phyloP scores from a whole-genome alignment of 306 rosid species.

The Malus fusca region DNA sequence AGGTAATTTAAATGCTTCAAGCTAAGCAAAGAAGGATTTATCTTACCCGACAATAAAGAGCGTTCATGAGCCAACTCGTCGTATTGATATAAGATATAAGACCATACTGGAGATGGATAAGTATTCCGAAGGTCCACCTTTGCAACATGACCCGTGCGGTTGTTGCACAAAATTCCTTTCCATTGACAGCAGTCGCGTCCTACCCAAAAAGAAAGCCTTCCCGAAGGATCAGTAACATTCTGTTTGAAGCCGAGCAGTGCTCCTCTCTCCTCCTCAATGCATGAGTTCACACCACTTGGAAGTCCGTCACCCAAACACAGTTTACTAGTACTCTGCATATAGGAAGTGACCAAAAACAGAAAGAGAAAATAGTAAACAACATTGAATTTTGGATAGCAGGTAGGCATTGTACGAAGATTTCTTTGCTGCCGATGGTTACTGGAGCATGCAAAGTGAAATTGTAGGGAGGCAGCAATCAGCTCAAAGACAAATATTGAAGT shows the following conservation, averaged over 20 bases:
- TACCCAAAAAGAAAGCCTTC: constrained; percentile 29
- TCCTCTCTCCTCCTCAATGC: constrained; percentile 20
- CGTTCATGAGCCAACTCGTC: neutral
- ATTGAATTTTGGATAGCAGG: too few species aligned
- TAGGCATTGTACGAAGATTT: too few species aligned
- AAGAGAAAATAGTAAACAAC: too few species aligned
- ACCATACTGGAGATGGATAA: too few species aligned
- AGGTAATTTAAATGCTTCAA: neutral
- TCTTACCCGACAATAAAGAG: neutral
- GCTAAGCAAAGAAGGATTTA: neutral
- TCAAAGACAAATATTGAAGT: too few species aligned
- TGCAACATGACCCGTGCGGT: constrained; percentile 24
- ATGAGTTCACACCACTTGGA: neutral
- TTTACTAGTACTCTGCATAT: too few species aligned
- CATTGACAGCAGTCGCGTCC: constrained; percentile 28
- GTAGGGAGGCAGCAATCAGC: too few species aligned
- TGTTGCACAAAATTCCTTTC: constrained; percentile 26
- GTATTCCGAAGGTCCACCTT: constrained; percentile 24
- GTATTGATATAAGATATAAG: fast-evolving
- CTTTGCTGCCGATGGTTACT: too few species aligned
- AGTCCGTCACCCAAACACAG: too few species aligned
- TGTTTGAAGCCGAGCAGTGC: constrained; percentile 26
- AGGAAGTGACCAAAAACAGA: too few species aligned
- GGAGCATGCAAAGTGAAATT: too few species aligned
- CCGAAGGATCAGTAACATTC: constrained; percentile 26